Evolutionary conservation across 106 monocot genomes (phyloP), one percentile per base, ranked within the genome.

Genomic region (Chionographis japonica): DNA sequence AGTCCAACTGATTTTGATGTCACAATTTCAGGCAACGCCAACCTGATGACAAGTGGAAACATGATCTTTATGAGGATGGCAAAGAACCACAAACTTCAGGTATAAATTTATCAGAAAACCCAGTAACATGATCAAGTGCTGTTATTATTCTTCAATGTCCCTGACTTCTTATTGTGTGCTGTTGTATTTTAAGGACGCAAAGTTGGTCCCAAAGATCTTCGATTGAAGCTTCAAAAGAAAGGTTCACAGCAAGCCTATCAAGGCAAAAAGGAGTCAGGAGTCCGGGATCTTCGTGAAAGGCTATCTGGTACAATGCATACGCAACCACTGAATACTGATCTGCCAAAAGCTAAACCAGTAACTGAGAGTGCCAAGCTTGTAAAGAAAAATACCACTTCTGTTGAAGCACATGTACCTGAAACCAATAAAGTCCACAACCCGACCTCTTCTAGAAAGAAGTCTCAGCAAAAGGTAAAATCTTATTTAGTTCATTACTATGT

Each of bases 41-140:
- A 62, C 70, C 51, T 65, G 91, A 95, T 78, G 88, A 86, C 37
- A 95, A 73, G 71, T 92, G 91, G 95, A 95, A 82, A 67, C 91
- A 95, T 82, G 91, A 95, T 75, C 88, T 92, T 66, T 95, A 75
- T 68, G 75, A 78, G 60, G 83, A 79, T 66, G 72, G 54, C 12
- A 72, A 67, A 13, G 73, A 70, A 66, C 66, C 86, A 75, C 77
- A 81, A 74, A 17, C 61, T 69, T 81, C 86, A 84, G 84, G 93
- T 93, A 88, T 64, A 74, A 58, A 37, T 50, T 20, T 40, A 20
- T 56, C 54, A 14, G 16, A 54, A 54, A 61, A 56, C 60, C 62
- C 18, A 58, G 15, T 36, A 69, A 42, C 15, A 19, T 63, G 4
- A 43, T 65, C 16, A 52, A 46, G 55, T 67, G 4, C 10, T 37